Conservation (phyloP, 1,284 basidiomycete species). For the Puccinia hordei region DNA sequence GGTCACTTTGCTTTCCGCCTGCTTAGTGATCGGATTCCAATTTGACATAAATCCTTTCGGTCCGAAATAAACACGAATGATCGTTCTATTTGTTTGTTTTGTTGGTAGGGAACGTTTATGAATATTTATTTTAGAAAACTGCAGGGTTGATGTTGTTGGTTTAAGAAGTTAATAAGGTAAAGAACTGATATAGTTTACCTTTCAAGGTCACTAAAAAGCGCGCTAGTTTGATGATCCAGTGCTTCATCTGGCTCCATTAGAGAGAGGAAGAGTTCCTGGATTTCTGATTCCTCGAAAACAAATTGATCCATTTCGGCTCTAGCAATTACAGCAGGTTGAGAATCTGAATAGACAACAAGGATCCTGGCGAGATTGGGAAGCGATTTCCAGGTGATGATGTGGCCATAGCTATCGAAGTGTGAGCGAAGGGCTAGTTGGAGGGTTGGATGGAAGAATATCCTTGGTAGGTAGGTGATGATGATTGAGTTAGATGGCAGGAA, state of each 20-base stretch:
- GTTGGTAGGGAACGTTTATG: not conserved
- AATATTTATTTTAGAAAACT: not conserved
- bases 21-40: not conserved
- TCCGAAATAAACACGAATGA: conserved; percentile 40
- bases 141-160: not conserved
- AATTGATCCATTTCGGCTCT: conserved; percentile 42
- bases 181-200: not conserved
- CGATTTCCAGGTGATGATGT: conserved; percentile 11
- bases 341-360: conserved; percentile 27
- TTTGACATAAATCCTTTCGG: not conserved
- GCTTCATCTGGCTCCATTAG: not conserved
- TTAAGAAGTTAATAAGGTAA: no score
- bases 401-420: conserved; percentile 43
- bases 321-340: conserved; percentile 3
- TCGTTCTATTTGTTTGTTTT: conserved; percentile 21
- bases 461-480: conserved; percentile 38
- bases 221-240: not conserved
- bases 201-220: not conserved
- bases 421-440: conserved; percentile 30
- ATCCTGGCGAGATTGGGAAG: conserved; percentile 35
- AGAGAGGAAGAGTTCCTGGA: conserved; percentile 18
- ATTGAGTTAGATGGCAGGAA: conserved; percentile 24
- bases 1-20: conserved; percentile 59
- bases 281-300: conserved; percentile 28
- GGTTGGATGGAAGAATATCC: conserved; percentile 31